Evolutionary conservation across 192 early-diverging fungal genomes (phyloP).

Genomic region (Rhizophagus clarus): DNA sequence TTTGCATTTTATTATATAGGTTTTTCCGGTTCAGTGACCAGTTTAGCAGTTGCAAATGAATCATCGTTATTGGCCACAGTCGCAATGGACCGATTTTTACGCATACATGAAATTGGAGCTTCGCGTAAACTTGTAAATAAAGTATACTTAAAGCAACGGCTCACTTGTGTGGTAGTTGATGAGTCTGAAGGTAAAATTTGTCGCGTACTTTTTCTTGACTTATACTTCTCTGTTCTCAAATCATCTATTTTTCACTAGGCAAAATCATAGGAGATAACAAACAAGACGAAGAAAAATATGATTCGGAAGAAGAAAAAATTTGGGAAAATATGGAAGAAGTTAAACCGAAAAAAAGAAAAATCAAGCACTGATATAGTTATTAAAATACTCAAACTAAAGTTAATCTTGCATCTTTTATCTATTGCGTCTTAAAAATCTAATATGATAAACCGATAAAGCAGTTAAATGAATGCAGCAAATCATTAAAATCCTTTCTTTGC

Average conservation of each 20-base stretch:
- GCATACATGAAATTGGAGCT: constrained; percentile 68
- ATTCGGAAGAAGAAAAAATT: constrained; percentile 64
- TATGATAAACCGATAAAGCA: background rate
- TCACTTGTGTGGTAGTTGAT: constrained; percentile 69
- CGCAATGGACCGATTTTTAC: constrained; percentile 75
- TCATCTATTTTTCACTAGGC: background rate
- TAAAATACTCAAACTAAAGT: background rate
- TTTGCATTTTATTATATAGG: constrained; percentile 2
- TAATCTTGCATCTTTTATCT: background rate
- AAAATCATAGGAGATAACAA: constrained; percentile 3
- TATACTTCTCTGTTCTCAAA: background rate
- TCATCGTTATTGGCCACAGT: constrained; percentile 58
- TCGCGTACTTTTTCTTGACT: background rate
- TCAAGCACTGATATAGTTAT: background rate
- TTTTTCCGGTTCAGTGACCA: constrained; percentile 59
- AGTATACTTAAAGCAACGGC: constrained; percentile 77
- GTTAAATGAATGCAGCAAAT: background rate
- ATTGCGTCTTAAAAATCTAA: background rate
- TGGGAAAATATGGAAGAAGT: constrained; percentile 59
- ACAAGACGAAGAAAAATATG: constrained; percentile 38
- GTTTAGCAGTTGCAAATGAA: constrained; percentile 24
- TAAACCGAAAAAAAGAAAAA: constrained; percentile 28
- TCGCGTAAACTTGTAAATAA: constrained; percentile 57
- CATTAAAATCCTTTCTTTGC: constrained; percentile 44
- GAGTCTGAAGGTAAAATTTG: constrained; percentile 41